phyloP scores from a whole-genome alignment of 306 rosid genomes.

The Gleditsia sinensis region DNA sequence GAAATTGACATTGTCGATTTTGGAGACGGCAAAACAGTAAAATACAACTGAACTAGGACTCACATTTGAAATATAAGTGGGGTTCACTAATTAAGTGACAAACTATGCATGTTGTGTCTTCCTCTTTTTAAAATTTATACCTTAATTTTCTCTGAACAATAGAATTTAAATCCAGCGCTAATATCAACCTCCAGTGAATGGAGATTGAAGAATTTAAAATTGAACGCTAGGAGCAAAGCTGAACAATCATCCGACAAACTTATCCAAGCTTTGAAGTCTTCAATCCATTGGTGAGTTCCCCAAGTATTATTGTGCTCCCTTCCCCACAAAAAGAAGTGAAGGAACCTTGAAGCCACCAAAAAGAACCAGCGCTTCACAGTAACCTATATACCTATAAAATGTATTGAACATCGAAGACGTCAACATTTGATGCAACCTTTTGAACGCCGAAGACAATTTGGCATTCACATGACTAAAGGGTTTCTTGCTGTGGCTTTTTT shows the following conservation, averaged over 20 bases:
- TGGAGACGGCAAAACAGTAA: too few relatives aligned
- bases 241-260: slow-evolving; percentile 1
- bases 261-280: background rate
- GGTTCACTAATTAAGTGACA: too few relatives aligned
- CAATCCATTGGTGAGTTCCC: background rate
- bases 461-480: slow-evolving; percentile 6
- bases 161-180: too few relatives aligned
- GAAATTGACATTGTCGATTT: too few relatives aligned
- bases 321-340: slow-evolving; percentile 12
- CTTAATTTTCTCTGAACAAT: too few relatives aligned
- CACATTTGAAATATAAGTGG: too few relatives aligned
- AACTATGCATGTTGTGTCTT: too few relatives aligned
- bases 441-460: slow-evolving; percentile 22
- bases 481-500: slow-evolving; percentile 17
- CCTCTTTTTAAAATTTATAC: too few relatives aligned
- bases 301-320: slow-evolving; percentile 18
- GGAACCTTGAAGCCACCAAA: slow-evolving; percentile 5
- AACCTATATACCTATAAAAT: slow-evolving; percentile 11
- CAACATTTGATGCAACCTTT: slow-evolving; percentile 14
- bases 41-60: too few relatives aligned
- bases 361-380: slow-evolving; percentile 14
- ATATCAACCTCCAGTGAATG: too few relatives aligned
- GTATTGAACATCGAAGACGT: background rate
- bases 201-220: background rate
- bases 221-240: background rate